Evolutionary conservation across 2,329 filamentous ascomycete species (phyloP).

Genomic region (Botrytis tulipae): DNA sequence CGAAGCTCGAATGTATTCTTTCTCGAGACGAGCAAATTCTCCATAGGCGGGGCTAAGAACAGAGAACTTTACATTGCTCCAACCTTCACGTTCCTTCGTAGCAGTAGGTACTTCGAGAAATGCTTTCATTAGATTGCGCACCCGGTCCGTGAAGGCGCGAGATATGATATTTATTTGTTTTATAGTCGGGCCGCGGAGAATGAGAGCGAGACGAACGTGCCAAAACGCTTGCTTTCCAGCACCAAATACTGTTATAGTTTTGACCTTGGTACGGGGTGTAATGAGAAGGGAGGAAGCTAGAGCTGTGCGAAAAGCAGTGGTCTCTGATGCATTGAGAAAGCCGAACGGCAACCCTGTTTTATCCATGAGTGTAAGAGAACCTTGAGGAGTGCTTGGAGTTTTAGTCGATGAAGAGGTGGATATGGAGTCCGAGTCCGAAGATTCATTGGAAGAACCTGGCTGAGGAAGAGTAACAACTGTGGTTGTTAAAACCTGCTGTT

Average conservation of each 20-base stretch:
- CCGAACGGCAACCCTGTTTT: slow-evolving; percentile 61
- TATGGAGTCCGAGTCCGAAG: slow-evolving; percentile 28
- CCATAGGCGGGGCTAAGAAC: slow-evolving; percentile 67
- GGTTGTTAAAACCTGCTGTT: slow-evolving; percentile 19
- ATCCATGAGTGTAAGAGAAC: slow-evolving; percentile 67
- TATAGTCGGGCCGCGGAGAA: slow-evolving; percentile 69
- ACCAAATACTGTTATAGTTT: slow-evolving; percentile 80
- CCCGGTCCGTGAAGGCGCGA: slow-evolving; percentile 62
- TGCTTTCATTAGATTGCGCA: slow-evolving; percentile 50
- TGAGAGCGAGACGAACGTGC: slow-evolving; percentile 82
- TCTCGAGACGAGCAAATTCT: slow-evolving; percentile 64
- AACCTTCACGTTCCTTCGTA: slow-evolving; percentile 58
- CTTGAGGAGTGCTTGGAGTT: slow-evolving; percentile 48
- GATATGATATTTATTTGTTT: slow-evolving; percentile 82
- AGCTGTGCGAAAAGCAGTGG: slow-evolving; percentile 80
- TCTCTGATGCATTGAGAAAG: slow-evolving; percentile 68
- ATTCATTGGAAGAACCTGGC: slow-evolving; percentile 27
- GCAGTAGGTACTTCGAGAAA: slow-evolving; percentile 46
- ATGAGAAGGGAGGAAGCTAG: slow-evolving; percentile 68
- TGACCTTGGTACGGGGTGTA: slow-evolving; percentile 63
- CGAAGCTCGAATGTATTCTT: slow-evolving; percentile 66
- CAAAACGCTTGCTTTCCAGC: slow-evolving; percentile 90
- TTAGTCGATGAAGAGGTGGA: slow-evolving; percentile 42
- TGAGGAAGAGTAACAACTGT: slow-evolving; percentile 64
- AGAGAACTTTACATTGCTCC: slow-evolving; percentile 64